Evolutionary conservation across 1,284 basidiomycete genomes (phyloP).

Genomic region (Malassezia restricta): DNA sequence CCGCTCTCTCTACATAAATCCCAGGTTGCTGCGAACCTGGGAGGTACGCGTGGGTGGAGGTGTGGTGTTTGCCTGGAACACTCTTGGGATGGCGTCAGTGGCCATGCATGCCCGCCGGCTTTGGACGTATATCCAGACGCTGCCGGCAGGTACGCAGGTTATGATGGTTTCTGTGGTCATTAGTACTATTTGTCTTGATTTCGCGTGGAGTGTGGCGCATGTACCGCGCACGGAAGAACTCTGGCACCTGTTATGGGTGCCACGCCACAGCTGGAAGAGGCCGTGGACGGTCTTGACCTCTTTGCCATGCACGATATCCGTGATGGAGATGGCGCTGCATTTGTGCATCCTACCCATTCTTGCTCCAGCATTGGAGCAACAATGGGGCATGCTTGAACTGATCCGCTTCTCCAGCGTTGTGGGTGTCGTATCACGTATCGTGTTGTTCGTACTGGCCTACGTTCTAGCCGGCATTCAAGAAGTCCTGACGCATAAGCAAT

Average conservation of each 20-base stretch:
- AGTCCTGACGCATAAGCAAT: neutral
- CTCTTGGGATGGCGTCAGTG: neutral
- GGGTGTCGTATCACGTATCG: slow-evolving; percentile 29
- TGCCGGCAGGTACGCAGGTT: slow-evolving; percentile 21
- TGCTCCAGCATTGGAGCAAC: slow-evolving; percentile 74
- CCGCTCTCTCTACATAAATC: no score
- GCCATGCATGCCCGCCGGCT: neutral
- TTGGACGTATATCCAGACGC: neutral
- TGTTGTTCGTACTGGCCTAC: slow-evolving; percentile 34
- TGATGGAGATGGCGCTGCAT: slow-evolving; percentile 61
- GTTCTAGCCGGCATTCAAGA: slow-evolving; percentile 25
- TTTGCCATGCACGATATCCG: slow-evolving; percentile 59
- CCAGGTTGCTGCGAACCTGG: no score
- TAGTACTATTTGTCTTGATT: no score
- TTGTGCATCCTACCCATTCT: slow-evolving; percentile 68
- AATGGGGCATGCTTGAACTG: slow-evolving; percentile 81
- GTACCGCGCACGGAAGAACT: no score
- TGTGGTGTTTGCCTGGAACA: no score
- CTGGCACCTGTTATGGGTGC: slow-evolving; percentile 55
- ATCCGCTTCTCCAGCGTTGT: slow-evolving; percentile 71
- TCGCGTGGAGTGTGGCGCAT: no score
- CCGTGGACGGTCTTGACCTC: slow-evolving; percentile 51
- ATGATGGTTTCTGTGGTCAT: slow-evolving; percentile 47
- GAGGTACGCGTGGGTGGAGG: no score
- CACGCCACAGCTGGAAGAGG: slow-evolving; percentile 68